A percentile compares a stretch with the other conserved stretches of the same genome.
phyloP scores from a whole-genome alignment of 2,329 filamentous ascomycete genomes.

The Graphiopsis chlorocephala region DNA sequence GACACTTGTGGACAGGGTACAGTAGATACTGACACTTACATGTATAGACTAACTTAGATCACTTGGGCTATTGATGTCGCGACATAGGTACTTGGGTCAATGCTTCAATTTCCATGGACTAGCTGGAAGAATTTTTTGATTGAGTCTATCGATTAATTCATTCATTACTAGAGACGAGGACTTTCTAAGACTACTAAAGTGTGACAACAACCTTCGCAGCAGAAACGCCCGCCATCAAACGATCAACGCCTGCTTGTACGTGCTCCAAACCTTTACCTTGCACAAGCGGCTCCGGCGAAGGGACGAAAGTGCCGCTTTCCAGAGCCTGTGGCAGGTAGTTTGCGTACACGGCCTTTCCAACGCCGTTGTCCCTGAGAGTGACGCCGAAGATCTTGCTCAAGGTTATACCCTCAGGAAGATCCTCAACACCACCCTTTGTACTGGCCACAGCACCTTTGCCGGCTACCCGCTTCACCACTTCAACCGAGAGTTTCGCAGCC shows the following conservation, averaged over 20 bases:
- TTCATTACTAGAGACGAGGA: neutral
- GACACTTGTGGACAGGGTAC: too few species aligned
- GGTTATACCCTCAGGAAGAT: slow-evolving; percentile 30
- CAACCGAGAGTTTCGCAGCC: neutral
- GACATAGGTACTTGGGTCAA: too few species aligned
- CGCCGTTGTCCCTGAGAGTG: slow-evolving; percentile 30
- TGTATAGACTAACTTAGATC: too few species aligned
- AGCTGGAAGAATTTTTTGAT: neutral
- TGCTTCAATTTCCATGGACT: too few species aligned
- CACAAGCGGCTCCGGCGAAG: slow-evolving; percentile 41
- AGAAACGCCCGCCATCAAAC: slow-evolving; percentile 40
- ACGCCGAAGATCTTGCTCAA: slow-evolving; percentile 30
- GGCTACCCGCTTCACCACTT: slow-evolving; percentile 27
- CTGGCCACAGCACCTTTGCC: slow-evolving; percentile 24
- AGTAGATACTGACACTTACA: too few species aligned
- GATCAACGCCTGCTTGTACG: slow-evolving; percentile 43
- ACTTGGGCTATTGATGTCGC: too few species aligned
- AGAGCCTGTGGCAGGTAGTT: slow-evolving; percentile 32
- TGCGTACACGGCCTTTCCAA: slow-evolving; percentile 36
- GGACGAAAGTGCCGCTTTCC: slow-evolving; percentile 34
- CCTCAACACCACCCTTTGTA: slow-evolving; percentile 28
- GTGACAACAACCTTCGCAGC: slow-evolving; percentile 45
- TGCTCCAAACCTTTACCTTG: slow-evolving; percentile 43
- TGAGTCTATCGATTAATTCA: neutral
- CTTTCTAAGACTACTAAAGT: slow-evolving; percentile 19